Evolutionary conservation across 768 basidiomycete species (phyloP), one percentile per base, ranked within the genome.

Genomic region (Zangia roseola): DNA sequence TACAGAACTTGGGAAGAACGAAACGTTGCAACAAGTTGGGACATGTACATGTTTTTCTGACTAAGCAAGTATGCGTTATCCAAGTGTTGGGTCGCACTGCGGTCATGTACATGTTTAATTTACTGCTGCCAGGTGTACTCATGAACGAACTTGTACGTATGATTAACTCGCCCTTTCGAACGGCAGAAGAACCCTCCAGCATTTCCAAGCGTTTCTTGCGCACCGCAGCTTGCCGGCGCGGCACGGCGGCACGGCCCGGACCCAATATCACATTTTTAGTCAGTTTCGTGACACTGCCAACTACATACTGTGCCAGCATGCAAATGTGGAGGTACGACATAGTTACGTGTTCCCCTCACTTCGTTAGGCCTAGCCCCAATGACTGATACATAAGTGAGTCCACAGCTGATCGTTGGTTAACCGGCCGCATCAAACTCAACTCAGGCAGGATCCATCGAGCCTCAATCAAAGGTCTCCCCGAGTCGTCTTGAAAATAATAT

Each of bases 51-150:
- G 31, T 2, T 19, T 24, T 35, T 26, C 10, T 54, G 52, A 54
- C 53, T 43, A 53, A 55, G 59, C 59, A 40, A 25, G 19, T 21
- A n/a, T n/a, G n/a, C n/a, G n/a, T n/a, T n/a, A n/a, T n/a, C n/a
- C n/a, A n/a, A n/a, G n/a, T n/a, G n/a, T n/a, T n/a, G n/a, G n/a
- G n/a, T n/a, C n/a, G n/a, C n/a, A n/a, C 6, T 39, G 39, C 12
- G 30, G 34, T 47, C 53, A 40, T 31, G 16, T 19, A 13, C 14
- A 9, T 24, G 20, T 24, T 31, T 25, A 26, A 26, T 26, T 26
- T 26, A n/a, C n/a, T n/a, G n/a, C n/a, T n/a, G 26, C 26, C 26
- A 26, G 10, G 26, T 7, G 10, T 13, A 12, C 28, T n/a, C n/a
- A n/a, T n/a, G 28, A 28, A 28, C 10, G 28, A 28, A 28, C 12